Evolutionary conservation across 306 rosid genomes (phyloP).

Genomic region (Luffa acutangula): DNA sequence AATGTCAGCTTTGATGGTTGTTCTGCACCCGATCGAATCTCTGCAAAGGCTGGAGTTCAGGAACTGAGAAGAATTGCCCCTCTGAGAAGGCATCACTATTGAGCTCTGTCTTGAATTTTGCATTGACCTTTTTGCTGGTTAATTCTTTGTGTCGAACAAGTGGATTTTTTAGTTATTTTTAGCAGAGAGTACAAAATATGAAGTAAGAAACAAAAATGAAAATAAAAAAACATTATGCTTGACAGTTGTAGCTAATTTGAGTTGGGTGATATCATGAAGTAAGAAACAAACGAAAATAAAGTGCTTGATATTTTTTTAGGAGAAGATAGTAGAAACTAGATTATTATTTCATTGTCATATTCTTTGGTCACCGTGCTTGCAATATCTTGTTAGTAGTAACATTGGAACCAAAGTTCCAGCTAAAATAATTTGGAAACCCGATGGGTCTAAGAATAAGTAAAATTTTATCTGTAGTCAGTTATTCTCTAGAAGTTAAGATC

Average conservation of each 20-base stretch:
- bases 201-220: not conserved
- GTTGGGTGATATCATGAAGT: not conserved
- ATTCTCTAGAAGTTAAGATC: not conserved
- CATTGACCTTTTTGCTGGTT: not conserved
- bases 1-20: constrained; percentile 86
- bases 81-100: constrained; percentile 38
- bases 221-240: not conserved
- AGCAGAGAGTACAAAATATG: not conserved
- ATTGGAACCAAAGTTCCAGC: not conserved
- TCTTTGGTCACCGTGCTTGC: not conserved
- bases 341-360: not conserved
- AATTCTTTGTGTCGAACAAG: not conserved
- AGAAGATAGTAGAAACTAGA: not conserved
- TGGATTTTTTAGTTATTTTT: not conserved
- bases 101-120: not conserved
- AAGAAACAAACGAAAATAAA: not conserved
- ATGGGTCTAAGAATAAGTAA: not conserved
- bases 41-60: constrained; percentile 67
- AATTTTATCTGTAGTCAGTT: not conserved
- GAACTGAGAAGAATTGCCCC: constrained; percentile 77
- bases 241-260: not conserved
- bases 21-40: constrained; percentile 79
- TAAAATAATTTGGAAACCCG: not conserved
- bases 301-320: not conserved
- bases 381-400: not conserved